phyloP scores from a whole-genome alignment of 1,139 yeast genomes.

The Debaryomyces sp. region DNA sequence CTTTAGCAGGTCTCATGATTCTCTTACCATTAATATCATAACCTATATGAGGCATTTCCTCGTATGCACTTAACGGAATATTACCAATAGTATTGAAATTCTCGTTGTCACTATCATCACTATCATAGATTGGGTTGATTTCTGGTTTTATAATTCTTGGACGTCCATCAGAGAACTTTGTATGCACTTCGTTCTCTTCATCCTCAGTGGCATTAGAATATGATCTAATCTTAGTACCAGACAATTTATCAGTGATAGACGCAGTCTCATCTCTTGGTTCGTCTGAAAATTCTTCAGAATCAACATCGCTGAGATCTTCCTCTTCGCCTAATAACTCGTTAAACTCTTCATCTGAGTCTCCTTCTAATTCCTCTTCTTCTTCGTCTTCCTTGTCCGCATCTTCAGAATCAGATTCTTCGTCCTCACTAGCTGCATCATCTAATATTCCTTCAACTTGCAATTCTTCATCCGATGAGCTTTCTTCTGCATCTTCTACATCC shows the following conservation, averaged over 20 bases:
- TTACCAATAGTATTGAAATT: constrained; percentile 89
- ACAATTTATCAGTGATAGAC: constrained; percentile 57
- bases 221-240: constrained; percentile 55
- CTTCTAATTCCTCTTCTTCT: constrained; percentile 26
- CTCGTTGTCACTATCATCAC: constrained; percentile 90
- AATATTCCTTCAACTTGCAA: constrained; percentile 32
- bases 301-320: constrained; percentile 38
- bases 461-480: constrained; percentile 25
- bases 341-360: constrained; percentile 66
- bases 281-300: constrained; percentile 48
- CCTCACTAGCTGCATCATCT: constrained; percentile 27
- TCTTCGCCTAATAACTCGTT: constrained; percentile 59
- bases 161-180: constrained; percentile 77
- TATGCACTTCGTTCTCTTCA: constrained; percentile 37
- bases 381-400: constrained; percentile 28
- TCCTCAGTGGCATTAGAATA: constrained; percentile 41
- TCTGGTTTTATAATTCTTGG: constrained; percentile 81
- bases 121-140: constrained; percentile 88
- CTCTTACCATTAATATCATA: constrained; percentile 96
- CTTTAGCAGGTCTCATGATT: constrained; percentile 98
- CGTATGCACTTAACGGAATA: constrained; percentile 90
- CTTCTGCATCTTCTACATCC: constrained; percentile 21
- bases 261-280: constrained; percentile 52
- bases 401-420: constrained; percentile 18
- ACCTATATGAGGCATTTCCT: constrained; percentile 96